phyloP scores from a whole-genome alignment of 768 basidiomycete genomes.

The Coprinopsis cinerea region DNA sequence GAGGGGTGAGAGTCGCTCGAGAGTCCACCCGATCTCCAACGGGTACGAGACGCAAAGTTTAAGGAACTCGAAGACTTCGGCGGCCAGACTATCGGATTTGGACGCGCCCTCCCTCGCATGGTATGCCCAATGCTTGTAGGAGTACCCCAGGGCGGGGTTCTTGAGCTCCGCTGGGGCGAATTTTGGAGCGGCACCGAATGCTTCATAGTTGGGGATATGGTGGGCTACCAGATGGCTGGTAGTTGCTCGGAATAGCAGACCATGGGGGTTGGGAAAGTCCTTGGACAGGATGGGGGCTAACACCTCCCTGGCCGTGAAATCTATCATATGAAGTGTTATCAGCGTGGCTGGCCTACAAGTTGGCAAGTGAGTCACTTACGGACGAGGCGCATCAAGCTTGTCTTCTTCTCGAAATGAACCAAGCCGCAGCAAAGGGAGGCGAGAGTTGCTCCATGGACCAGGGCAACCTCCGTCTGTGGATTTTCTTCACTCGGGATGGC shows the following conservation, averaged over 20 bases:
- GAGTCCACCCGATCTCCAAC: neutral
- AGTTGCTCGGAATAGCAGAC: no score
- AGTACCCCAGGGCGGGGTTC: neutral
- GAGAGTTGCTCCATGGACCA: neutral
- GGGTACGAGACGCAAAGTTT: neutral
- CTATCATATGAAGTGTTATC: neutral
- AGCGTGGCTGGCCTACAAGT: no score
- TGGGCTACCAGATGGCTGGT: no score
- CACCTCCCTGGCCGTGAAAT: neutral
- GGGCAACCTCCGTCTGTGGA: no score
- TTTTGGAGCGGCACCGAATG: no score
- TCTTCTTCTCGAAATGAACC: neutral
- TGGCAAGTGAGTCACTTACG: neutral
- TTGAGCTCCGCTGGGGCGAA: no score
- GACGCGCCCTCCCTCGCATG: neutral
- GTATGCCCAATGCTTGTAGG: neutral
- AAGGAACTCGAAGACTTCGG: neutral
- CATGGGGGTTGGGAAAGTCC: no score
- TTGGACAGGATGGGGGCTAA: neutral
- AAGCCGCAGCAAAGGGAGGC: constrained; percentile 1
- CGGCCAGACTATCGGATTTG: no score
- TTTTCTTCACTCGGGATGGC: no score
- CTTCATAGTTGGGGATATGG: no score
- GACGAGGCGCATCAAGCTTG: neutral
- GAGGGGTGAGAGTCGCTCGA: neutral